A percentile compares a stretch with the other conserved stretches of the same genome.
These are phyloP conservation scores for Chlorokybus atmophyticus DNA, from an alignment of 139 green algal genomes.

Conservation along the genomic window DNA sequence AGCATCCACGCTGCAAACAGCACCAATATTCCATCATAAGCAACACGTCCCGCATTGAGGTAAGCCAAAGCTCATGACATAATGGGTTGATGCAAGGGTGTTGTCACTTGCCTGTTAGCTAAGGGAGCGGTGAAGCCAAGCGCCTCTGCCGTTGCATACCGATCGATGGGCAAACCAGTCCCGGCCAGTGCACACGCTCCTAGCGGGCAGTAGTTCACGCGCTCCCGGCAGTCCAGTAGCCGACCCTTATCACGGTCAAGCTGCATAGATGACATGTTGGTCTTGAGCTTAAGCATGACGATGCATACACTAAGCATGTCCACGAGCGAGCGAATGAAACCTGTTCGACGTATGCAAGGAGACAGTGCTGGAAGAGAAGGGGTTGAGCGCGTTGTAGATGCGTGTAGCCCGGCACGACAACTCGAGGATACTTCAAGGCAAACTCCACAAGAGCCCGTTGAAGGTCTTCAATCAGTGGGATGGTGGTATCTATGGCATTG, in stretches of 20 bases:
- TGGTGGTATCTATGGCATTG: conserved; percentile 49
- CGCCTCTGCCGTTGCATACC: conserved; percentile 49
- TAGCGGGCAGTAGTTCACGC: conserved; percentile 72
- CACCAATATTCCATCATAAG: background rate
- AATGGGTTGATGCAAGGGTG: too few relatives aligned
- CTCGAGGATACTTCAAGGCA: conserved; percentile 11
- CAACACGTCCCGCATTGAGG: too few relatives aligned
- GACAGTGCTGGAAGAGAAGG: conserved; percentile 87
- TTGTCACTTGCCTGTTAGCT: conserved; percentile 67
- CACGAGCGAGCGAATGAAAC: too few relatives aligned
- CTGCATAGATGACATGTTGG: conserved; percentile 14
- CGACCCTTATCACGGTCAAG: conserved; percentile 89
- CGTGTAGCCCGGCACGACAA: conserved; percentile 35
- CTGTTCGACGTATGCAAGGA: conserved; percentile 73
- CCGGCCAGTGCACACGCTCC: conserved; percentile 75
- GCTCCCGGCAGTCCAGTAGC: conserved; percentile 66
- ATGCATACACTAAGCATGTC: too few relatives aligned
- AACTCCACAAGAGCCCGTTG: conserved; percentile 26
- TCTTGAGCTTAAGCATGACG: too few relatives aligned
- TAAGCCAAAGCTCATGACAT: too few relatives aligned
- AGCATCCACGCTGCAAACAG: conserved; percentile 66
- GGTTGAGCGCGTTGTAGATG: conserved; percentile 92
- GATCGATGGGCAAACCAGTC: conserved; percentile 89
- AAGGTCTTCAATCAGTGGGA: conserved; percentile 67
- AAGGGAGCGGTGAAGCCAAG: conserved; percentile 61